Percentiles rank a stretch among this genome's conserved stretches.
Evolutionary conservation across 192 early-diverging fungal species (phyloP).

Genomic region (Anaeromyces robustus): DNA sequence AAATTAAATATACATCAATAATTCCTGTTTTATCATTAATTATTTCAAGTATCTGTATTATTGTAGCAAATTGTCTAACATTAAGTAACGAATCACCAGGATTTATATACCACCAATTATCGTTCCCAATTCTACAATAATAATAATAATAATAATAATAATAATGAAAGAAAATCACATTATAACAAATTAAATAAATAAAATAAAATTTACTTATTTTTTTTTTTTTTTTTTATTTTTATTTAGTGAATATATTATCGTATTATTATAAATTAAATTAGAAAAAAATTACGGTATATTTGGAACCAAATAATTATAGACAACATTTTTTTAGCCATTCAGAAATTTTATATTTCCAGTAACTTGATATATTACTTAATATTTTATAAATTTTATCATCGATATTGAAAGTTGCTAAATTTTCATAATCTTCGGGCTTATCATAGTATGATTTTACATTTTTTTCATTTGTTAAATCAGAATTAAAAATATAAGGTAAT

Average conservation of each 20-base stretch:
- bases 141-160: neutral
- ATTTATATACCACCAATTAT: neutral
- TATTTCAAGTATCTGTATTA: neutral
- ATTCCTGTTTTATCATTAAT: neutral
- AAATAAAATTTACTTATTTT: no score
- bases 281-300: neutral
- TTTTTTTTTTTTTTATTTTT: no score
- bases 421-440: neutral
- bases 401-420: neutral
- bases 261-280: no score
- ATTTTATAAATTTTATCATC: neutral
- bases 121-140: neutral
- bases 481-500: neutral
- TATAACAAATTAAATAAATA: no score
- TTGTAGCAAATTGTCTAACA: neutral
- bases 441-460: neutral
- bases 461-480: neutral
- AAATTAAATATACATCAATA: neutral
- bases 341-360: neutral
- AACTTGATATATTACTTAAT: neutral
- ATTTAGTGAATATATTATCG: no score
- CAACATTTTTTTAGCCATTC: neutral
- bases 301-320: neutral
- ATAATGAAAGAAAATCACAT: neutral
- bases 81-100: neutral